Base-by-base conservation (phyloP, 2,329 filamentous ascomycete species). In the Ceratocystis albifundus region DNA sequence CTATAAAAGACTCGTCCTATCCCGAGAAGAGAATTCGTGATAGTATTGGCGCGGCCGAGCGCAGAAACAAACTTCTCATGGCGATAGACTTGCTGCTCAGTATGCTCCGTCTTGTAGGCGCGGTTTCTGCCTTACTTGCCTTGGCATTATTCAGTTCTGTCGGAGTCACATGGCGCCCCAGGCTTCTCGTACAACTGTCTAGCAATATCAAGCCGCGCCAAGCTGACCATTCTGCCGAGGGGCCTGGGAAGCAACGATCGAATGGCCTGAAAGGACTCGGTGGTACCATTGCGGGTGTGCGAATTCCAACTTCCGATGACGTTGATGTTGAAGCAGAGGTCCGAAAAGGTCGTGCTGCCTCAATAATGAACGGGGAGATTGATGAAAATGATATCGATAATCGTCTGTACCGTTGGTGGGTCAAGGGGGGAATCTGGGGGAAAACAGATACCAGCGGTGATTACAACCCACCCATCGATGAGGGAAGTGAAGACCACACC, bases 301-400 rank as follows among this genome's bases (percentile, higher is more conserved):
- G 22, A 7, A 68, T 68, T 28, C 66, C 64, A 32, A 48, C 45
- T 20, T 80, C 83, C 69, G 81, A 87, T 44, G 80, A 85, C 45
- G 83, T 90, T 32, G 92, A 97, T 71, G 85, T 96, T 1, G 93
- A 96, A 75, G 80, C 79, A 1, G 89, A 94, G 73, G 85, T 92
- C 70, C 84, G 89, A 70, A 83, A 83, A 65, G 80, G 84, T 62
- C 45, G 55, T 15, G 45, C 62, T 28, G 15, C 36, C 77, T 88
- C 36, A 75, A 75, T 67, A 74, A 59, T 75, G 73, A 66, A 74
- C 5, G 70, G 70, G 12, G 72, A 73, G 65, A 73, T 76, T 72
- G 72, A 85, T 50, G 88, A 94, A 70, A 81, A 82, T 32, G 82
- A 84, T 48, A 78, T 96, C 1, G 88, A 93, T 69, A 80, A 82